Evolutionary conservation across 2,329 filamentous ascomycete genomes (phyloP), one percentile per base, ranked within the genome.

Genomic region (Drechslera avenae): DNA sequence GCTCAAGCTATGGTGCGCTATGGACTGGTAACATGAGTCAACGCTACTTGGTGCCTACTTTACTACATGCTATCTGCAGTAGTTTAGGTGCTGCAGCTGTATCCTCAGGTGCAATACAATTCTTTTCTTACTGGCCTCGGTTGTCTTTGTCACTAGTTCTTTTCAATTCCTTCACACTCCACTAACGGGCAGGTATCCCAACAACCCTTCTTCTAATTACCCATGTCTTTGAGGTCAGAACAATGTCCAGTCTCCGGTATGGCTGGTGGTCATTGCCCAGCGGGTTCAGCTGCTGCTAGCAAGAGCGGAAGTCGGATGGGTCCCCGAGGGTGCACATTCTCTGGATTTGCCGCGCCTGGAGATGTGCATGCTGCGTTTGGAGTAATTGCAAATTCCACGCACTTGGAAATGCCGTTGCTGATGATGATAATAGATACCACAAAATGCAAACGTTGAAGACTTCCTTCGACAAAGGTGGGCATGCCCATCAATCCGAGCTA

Each of bases 261-360:
- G 19, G 52, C 50, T 17, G 54, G 56, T 23, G 42, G 35, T 41
- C 39, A 35, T 23, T 66, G 62, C 23, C 59, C 60, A 30, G 56
- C 46, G 37, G 54, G 50, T 13, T 56, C 56, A 12, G 35, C 33
- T 35, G 30, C 51, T 40, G 52, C 50, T n/a, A 59, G 54, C 37
- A 59, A 44, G 23, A 54, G 43, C 34, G 43, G 46, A 8, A 63
- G 50, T 33, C 48, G 40, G 33, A 58, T 44, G 39, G 62, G 62
- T 9, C 62, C 62, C 10, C 51, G 62, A 31, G 62, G 62, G n/a
- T 66, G 62, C 43, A 62, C 60, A 41, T 57, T 66, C 34, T 66
- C 60, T 19, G 62, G 62, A 5, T 66, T 57, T 48, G 53, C 59
- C 14, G 60, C 63, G 23, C 59, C 62, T 17, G 62, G 62, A 26